Conservation (phyloP, 345 rosid species). For the Nephelium lappaceum region DNA sequence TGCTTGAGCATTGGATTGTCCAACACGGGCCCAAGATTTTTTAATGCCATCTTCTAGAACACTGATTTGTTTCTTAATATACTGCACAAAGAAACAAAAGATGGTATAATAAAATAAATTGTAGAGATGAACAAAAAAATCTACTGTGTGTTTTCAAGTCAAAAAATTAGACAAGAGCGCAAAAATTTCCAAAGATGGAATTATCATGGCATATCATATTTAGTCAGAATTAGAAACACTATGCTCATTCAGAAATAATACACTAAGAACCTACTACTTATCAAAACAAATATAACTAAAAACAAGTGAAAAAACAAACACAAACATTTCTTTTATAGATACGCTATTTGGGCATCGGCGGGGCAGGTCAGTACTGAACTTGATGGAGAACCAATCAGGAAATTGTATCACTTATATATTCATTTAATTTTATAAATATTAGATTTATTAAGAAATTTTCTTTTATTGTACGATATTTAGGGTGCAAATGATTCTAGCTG, state of each 20-base stretch:
- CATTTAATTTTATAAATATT: neutral
- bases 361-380: neutral
- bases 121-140: neutral
- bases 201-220: neutral
- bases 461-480: neutral
- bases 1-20: constrained; percentile 39
- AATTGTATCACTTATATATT: neutral
- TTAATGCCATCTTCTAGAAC: constrained; percentile 74
- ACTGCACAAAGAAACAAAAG: constrained; percentile 50
- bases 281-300: neutral
- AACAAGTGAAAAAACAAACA: neutral
- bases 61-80: constrained; percentile 71
- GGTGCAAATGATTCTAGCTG: neutral
- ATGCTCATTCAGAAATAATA: neutral
- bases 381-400: neutral
- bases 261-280: neutral
- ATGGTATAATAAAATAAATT: constrained; percentile 11
- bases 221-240: neutral
- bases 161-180: neutral
- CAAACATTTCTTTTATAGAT: neutral
- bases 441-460: neutral
- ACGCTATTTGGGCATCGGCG: neutral
- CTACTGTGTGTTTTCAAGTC: neutral
- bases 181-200: neutral
- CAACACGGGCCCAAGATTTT: constrained; percentile 66